Percentiles rank a stretch among this genome's conserved stretches.
phyloP scores from a whole-genome alignment of 805 yeast genomes.

The Clavispora phyllophila region DNA sequence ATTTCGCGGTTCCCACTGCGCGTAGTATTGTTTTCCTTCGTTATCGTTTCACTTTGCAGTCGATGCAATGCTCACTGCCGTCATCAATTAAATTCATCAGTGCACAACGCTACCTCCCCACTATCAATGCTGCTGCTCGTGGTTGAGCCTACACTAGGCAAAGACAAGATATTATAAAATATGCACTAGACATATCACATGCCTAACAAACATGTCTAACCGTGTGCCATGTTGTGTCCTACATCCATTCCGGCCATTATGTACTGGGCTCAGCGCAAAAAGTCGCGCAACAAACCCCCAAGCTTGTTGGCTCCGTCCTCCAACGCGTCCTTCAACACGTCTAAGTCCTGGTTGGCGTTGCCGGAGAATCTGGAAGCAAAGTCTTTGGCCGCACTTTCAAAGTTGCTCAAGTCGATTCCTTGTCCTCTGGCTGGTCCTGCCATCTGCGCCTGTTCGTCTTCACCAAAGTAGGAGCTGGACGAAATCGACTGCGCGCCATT shows the following conservation, averaged over 20 bases:
- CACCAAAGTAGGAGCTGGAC: constrained; percentile 88
- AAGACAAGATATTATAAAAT: not conserved
- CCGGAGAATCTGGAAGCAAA: constrained; percentile 65
- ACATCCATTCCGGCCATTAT: not conserved
- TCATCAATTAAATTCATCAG: no score
- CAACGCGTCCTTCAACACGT: constrained; percentile 81
- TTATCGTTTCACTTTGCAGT: no score
- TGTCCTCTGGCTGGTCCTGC: constrained; percentile 12
- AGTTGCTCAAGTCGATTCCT: constrained; percentile 34
- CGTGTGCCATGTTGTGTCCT: not conserved
- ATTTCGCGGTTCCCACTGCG: no score
- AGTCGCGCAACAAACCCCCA: constrained; percentile 82
- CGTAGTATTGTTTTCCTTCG: no score
- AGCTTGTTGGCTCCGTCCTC: constrained; percentile 92
- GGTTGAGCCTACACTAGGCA: no score
- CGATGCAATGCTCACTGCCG: no score
- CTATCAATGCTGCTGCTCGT: no score
- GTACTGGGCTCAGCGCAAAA: constrained; percentile 42
- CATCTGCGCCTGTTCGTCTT: constrained; percentile 47
- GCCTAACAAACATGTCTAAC: not conserved
- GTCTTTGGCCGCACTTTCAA: constrained; percentile 57
- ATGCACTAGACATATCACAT: not conserved
- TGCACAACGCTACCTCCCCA: no score
- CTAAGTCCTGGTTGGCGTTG: constrained; percentile 84
- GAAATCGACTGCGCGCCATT: constrained; percentile 88